Evolutionary conservation across 1,139 yeast genomes (phyloP).

Genomic region (Candida frijolesensis): DNA sequence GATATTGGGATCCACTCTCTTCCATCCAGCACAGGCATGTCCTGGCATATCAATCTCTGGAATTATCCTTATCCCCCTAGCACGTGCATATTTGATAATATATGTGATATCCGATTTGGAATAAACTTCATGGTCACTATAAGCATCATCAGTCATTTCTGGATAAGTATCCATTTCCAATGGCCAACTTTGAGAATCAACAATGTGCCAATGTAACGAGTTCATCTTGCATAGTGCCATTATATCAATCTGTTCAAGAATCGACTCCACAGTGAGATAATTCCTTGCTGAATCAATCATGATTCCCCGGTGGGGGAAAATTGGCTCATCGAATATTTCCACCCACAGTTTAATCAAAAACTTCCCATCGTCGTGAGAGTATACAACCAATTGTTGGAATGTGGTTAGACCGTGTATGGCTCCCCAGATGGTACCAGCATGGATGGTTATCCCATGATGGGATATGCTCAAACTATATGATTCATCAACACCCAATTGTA

Average conservation of each 20-base stretch:
- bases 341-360: conserved; percentile 38
- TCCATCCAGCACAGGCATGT: conserved; percentile 51
- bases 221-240: conserved; percentile 47
- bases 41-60: conserved; percentile 56
- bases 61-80: conserved; percentile 45
- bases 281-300: conserved; percentile 49
- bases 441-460: conserved; percentile 22
- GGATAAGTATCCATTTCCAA: conserved; percentile 37
- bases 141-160: conserved; percentile 47
- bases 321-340: conserved; percentile 38
- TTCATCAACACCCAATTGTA: conserved; percentile 47
- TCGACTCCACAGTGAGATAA: conserved; percentile 31
- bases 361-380: conserved; percentile 19
- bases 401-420: conserved; percentile 48
- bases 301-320: conserved; percentile 47
- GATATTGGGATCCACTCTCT: conserved; percentile 33
- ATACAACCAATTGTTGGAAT: conserved; percentile 44
- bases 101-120: conserved; percentile 32
- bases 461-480: conserved; percentile 31
- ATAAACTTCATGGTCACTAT: conserved; percentile 37
- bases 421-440: conserved; percentile 46
- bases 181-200: conserved; percentile 53
- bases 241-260: conserved; percentile 43
- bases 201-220: conserved; percentile 49
- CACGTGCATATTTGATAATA: conserved; percentile 37